Base-by-base conservation (phyloP, 116 monocot species). In the Dioscorea cayenensis region DNA sequence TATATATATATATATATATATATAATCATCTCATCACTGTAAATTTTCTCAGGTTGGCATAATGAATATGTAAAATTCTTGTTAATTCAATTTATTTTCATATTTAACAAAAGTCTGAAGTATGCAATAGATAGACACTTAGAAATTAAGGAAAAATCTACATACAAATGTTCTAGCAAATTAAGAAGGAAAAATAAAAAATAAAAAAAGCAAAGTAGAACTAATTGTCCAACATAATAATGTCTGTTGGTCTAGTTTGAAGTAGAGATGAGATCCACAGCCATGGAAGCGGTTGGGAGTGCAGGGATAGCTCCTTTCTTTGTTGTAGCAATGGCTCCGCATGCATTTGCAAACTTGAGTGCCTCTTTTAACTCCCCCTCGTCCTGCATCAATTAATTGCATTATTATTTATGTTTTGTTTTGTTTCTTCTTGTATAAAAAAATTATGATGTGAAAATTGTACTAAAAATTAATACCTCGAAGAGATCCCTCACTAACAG, bases 381-480 rank as follows among this genome's bases (percentile, higher is more conserved):
- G n/a, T 55, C 5, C 55, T 55, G 55, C 55, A 55, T 32, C 4
- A 32, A 3, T 32, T 32, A 32, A 3, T 32, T 25, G 25, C 25
- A 25, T 25, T 25, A 25, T 25, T 25, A 25, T 25, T 25, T 25
- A 25, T 25, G 25, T 25, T 25, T 25, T 25, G 25, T 25, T 25
- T 25, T 25, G 25, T 25, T 25, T 25, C 25, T 25, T 25, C 1
- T 25, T 25, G n/a, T n/a, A n/a, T n/a, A n/a, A n/a, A 25, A 25
- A 25, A 25, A 25, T 25, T 32, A 32, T 32, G 32, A 32, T 32
- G 32, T 32, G 32, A 32, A 32, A 32, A 25, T 25, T 25, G 25
- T 25, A 25, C 25, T 25, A 25, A 25, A 25, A 25, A 25, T 25
- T 25, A 25, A 22, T 32, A 91, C 91, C 76, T 86, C 73, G 35